Evolutionary conservation across 305 asterid species (phyloP).

Genomic region (Fraxinus ornus): DNA sequence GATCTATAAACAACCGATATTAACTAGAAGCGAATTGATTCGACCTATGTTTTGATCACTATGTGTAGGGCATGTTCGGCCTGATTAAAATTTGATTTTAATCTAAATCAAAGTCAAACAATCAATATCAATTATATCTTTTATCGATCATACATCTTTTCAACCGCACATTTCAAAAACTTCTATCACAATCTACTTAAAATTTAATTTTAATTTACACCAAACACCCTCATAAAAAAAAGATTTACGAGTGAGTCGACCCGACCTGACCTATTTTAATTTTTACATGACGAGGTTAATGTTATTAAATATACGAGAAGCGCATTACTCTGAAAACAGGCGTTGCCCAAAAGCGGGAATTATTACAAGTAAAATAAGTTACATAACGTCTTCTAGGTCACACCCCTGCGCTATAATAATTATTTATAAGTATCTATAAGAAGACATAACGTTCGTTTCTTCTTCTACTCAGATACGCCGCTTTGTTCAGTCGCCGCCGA

Average conservation of each 20-base stretch:
- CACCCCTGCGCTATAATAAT: neutral
- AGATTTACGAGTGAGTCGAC: neutral
- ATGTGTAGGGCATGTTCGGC: no score
- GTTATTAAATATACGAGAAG: neutral
- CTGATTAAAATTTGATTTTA: no score
- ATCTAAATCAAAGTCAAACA: no score
- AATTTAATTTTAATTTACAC: no score
- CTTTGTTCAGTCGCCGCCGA: constrained; percentile 46
- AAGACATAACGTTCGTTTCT: constrained; percentile 31
- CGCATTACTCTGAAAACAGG: neutral
- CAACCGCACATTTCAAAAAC: no score
- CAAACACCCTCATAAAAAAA: no score
- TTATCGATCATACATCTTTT: no score
- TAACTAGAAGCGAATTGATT: neutral
- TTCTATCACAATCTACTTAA: no score
- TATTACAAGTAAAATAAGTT: neutral
- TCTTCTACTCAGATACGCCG: constrained; percentile 39
- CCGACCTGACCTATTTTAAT: neutral
- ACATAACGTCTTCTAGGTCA: constrained; percentile 7
- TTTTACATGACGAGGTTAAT: neutral
- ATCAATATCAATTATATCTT: no score
- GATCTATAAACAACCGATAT: neutral
- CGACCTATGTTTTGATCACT: neutral
- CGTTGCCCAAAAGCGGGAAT: constrained; percentile 12
- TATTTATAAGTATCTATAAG: neutral